Conservation (phyloP, 352 stramenopile species). For the Lagenidium giganteum region DNA sequence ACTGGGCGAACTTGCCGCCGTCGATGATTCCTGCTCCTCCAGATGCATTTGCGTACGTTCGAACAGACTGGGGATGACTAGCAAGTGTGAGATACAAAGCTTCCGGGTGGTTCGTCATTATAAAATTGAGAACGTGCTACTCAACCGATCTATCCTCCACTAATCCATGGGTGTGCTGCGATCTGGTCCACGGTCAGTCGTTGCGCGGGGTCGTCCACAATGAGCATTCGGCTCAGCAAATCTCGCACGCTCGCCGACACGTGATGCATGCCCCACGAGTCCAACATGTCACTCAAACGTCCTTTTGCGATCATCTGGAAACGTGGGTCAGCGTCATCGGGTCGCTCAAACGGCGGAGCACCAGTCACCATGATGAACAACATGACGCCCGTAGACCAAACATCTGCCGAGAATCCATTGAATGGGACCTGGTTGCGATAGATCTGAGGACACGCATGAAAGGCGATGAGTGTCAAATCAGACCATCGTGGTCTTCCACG, state of each 20-base stretch:
- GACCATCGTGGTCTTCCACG: neutral
- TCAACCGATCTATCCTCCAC: slow-evolving; percentile 29
- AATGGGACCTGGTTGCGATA: slow-evolving; percentile 88
- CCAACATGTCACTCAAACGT: slow-evolving; percentile 79
- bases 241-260: slow-evolving; percentile 68
- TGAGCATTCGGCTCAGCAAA: slow-evolving; percentile 71
- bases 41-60: slow-evolving; percentile 34
- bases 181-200: slow-evolving; percentile 82
- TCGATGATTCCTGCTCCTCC: slow-evolving; percentile 68
- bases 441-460: slow-evolving; percentile 33
- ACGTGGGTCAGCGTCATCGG: slow-evolving; percentile 70
- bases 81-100: slow-evolving; percentile 4
- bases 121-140: slow-evolving; percentile 7
- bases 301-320: slow-evolving; percentile 84
- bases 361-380: slow-evolving; percentile 95
- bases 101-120: too few relatives aligned
- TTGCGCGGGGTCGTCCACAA: slow-evolving; percentile 71
- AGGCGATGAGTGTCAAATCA: neutral
- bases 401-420: slow-evolving; percentile 90
- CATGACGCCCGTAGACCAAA: slow-evolving; percentile 93
- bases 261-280: slow-evolving; percentile 84
- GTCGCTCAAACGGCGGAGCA: slow-evolving; percentile 87
- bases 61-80: slow-evolving; percentile 56
- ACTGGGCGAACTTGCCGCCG: slow-evolving; percentile 32
- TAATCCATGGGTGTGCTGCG: slow-evolving; percentile 77